Conservation (phyloP, 148 eudicot genomes). For the Rhododendron mucronatum region DNA sequence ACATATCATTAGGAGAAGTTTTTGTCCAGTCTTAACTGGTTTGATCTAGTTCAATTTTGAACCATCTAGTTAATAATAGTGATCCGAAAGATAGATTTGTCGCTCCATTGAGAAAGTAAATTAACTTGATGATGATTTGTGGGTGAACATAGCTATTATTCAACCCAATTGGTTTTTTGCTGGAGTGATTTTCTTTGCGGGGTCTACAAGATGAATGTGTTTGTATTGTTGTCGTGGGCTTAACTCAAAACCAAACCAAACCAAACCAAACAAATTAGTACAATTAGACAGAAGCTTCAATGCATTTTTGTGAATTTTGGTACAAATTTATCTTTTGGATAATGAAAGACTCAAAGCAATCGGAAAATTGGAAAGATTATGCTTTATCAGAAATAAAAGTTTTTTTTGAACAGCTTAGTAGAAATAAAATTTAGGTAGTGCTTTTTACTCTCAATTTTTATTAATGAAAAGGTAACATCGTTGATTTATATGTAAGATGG, state of each 20-base stretch:
- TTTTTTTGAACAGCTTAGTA: not conserved
- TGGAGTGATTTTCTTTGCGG: not conserved
- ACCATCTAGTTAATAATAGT: too few relatives aligned
- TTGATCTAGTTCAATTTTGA: too few relatives aligned
- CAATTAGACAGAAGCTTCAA: not conserved
- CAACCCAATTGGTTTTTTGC: not conserved
- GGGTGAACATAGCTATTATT: not conserved
- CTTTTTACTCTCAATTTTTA: not conserved
- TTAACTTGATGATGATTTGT: too few relatives aligned
- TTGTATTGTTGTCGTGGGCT: not conserved
- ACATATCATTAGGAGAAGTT: not conserved
- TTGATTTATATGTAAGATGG: too few relatives aligned
- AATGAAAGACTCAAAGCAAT: not conserved
- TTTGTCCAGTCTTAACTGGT: too few relatives aligned
- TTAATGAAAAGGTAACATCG: not conserved
- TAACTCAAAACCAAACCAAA: not conserved
- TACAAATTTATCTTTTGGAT: not conserved
- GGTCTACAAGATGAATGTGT: not conserved
- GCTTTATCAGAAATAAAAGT: not conserved
- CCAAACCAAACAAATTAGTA: not conserved
- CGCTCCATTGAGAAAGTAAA: not conserved
- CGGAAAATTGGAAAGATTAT: not conserved
- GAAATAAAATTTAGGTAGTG: not conserved
- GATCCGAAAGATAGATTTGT: not conserved
- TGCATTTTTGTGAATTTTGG: not conserved